These are phyloP conservation scores for Trichosporon ovoides DNA, from an alignment of 1,284 basidiomycete genomes.

Conservation along the genomic window DNA sequence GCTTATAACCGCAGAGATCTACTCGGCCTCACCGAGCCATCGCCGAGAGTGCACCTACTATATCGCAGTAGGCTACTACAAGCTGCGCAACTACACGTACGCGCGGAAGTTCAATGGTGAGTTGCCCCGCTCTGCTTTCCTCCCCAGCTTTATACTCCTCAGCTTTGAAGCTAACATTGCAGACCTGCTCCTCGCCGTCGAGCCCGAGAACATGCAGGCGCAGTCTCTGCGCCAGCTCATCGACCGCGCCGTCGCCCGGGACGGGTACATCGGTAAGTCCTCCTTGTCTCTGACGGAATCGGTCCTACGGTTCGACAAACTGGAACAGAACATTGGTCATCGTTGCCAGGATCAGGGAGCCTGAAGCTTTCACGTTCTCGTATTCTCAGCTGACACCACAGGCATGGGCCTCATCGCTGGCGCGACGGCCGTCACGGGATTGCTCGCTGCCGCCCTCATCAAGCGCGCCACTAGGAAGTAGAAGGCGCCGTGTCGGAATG, in stretches of 20 bases:
- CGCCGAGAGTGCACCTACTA: constrained; percentile 96
- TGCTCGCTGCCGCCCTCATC: constrained; percentile 75
- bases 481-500: background rate
- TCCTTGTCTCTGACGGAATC: constrained; percentile 18
- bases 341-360: too few relatives aligned
- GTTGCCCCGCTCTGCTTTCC: constrained; percentile 31
- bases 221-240: constrained; percentile 79
- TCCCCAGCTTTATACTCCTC: background rate
- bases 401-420: constrained; percentile 93
- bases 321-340: too few relatives aligned
- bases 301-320: too few relatives aligned
- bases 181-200: constrained; percentile 86
- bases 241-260: constrained; percentile 78
- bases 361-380: background rate
- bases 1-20: constrained; percentile 64
- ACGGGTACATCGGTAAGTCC: constrained; percentile 54
- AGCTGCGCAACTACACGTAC: constrained; percentile 92
- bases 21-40: constrained; percentile 77
- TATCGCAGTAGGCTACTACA: constrained; percentile 92
- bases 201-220: constrained; percentile 91
- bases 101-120: constrained; percentile 87
- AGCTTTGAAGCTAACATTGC: constrained; percentile 1
- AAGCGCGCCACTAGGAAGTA: constrained; percentile 64
- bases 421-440: constrained; percentile 75
- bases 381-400: constrained; percentile 21